Conservation (phyloP, 495 filamentous ascomycete species). For the Darksidea phi region DNA sequence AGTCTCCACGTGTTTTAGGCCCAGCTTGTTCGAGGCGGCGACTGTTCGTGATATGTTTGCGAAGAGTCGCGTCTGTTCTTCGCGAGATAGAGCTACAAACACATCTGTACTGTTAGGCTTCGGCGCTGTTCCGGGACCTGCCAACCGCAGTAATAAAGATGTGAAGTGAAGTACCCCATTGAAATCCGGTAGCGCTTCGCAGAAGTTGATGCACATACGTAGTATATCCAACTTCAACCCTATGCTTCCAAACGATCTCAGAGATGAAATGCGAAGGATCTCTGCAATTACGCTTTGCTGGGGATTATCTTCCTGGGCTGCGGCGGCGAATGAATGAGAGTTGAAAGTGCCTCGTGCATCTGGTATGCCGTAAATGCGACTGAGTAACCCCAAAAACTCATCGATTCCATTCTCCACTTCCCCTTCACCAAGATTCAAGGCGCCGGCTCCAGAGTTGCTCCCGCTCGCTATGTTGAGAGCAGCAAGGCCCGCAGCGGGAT, state of each 20-base stretch:
- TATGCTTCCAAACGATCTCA: conserved; percentile 62
- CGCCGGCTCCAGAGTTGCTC: conserved; percentile 54
- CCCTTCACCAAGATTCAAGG: conserved; percentile 69
- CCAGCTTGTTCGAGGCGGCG: conserved; percentile 69
- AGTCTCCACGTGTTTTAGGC: conserved; percentile 64
- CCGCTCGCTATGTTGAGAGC: conserved; percentile 55
- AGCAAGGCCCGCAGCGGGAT: conserved; percentile 69
- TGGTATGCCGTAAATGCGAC: conserved; percentile 46
- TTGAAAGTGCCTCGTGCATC: conserved; percentile 9
- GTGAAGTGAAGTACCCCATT: conserved; percentile 82
- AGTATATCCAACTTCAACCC: conserved; percentile 81
- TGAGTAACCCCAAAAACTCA: conserved; percentile 55
- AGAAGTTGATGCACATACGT: conserved; percentile 80
- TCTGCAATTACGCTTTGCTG: conserved; percentile 1
- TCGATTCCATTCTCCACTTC: conserved; percentile 74
- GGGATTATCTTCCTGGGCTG: neutral
- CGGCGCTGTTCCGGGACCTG: conserved; percentile 74
- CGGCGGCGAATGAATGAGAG: neutral
- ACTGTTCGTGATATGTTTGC: conserved; percentile 84
- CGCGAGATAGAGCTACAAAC: conserved; percentile 64
- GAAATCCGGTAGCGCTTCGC: conserved; percentile 91
- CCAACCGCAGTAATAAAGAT: conserved; percentile 74
- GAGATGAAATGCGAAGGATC: conserved; percentile 49
- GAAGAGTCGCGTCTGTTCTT: conserved; percentile 79
- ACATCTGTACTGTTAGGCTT: conserved; percentile 60